phyloP scores from a whole-genome alignment of 2,329 filamentous ascomycete species.

The Dactylellina cionopaga region DNA sequence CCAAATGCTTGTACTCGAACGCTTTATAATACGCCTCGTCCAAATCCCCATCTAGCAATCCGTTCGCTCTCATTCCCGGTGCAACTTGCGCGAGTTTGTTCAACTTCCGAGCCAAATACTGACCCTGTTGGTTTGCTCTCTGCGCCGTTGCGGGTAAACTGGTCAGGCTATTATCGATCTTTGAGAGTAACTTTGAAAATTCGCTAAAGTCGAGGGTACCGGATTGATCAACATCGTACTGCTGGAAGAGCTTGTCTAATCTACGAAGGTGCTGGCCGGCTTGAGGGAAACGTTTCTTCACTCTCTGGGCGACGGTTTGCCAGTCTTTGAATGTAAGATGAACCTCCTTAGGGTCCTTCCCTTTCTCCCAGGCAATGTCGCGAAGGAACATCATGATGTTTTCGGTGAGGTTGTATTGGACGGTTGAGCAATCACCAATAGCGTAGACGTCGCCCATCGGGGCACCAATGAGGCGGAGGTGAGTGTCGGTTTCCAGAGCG shows the following conservation, averaged over 20 bases:
- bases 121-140: conserved; percentile 92
- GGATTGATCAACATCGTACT: conserved; percentile 92
- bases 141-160: conserved; percentile 95
- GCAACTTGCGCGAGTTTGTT: conserved; percentile 85
- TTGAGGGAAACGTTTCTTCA: conserved; percentile 86
- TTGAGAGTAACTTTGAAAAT: conserved; percentile 82
- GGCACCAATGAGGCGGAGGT: conserved; percentile 86
- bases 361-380: conserved; percentile 88
- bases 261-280: conserved; percentile 85
- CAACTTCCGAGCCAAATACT: conserved; percentile 91
- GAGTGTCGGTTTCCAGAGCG: conserved; percentile 92
- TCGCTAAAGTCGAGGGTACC: conserved; percentile 95
- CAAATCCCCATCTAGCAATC: conserved; percentile 86
- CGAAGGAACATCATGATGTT: conserved; percentile 91
- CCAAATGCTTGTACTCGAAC: conserved; percentile 92
- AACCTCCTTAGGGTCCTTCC: conserved; percentile 87
- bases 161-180: conserved; percentile 95
- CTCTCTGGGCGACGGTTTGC: conserved; percentile 82
- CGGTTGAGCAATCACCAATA: conserved; percentile 93
- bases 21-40: conserved; percentile 93
- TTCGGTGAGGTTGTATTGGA: conserved; percentile 95
- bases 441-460: conserved; percentile 95
- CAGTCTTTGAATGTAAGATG: conserved; percentile 88
- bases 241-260: conserved; percentile 86
- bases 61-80: conserved; percentile 79